Evolutionary conservation across 441 rosid species (phyloP).

Genomic region (Gossypium trilobum): DNA sequence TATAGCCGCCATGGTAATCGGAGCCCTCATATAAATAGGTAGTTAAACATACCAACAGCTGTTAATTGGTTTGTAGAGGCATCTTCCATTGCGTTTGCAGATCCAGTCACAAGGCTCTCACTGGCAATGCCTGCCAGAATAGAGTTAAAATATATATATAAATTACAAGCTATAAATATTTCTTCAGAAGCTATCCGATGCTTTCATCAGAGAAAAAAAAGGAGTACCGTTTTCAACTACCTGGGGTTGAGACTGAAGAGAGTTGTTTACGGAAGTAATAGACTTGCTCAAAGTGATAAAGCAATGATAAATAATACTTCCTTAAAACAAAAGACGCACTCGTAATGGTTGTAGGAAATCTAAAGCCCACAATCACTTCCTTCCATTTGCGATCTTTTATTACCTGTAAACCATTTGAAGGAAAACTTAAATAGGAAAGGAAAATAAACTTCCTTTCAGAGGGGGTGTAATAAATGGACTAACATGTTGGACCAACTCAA

Average conservation of each 20-base stretch:
- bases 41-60: slow-evolving; percentile 20
- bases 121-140: slow-evolving; percentile 23
- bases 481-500: background rate
- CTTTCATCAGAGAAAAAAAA: background rate
- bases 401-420: slow-evolving; percentile 39
- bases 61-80: slow-evolving; percentile 15
- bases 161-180: slow-evolving; percentile 1
- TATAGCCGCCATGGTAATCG: background rate
- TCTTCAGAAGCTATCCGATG: background rate
- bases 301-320: slow-evolving; percentile 62
- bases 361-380: slow-evolving; percentile 65
- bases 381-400: slow-evolving; percentile 72
- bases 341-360: slow-evolving; percentile 73
- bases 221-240: slow-evolving; percentile 25
- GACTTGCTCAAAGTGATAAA: slow-evolving; percentile 62
- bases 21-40: background rate
- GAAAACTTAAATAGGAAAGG: background rate
- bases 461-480: background rate
- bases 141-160: background rate
- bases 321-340: slow-evolving; percentile 79
- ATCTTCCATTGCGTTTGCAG: slow-evolving; percentile 25
- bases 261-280: slow-evolving; percentile 46
- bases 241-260: slow-evolving; percentile 34
- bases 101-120: slow-evolving; percentile 27
- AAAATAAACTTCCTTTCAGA: background rate